Evolutionary conservation across 768 basidiomycete genomes (phyloP), one percentile per base, ranked within the genome.

Genomic region (Naematelia encephala): DNA sequence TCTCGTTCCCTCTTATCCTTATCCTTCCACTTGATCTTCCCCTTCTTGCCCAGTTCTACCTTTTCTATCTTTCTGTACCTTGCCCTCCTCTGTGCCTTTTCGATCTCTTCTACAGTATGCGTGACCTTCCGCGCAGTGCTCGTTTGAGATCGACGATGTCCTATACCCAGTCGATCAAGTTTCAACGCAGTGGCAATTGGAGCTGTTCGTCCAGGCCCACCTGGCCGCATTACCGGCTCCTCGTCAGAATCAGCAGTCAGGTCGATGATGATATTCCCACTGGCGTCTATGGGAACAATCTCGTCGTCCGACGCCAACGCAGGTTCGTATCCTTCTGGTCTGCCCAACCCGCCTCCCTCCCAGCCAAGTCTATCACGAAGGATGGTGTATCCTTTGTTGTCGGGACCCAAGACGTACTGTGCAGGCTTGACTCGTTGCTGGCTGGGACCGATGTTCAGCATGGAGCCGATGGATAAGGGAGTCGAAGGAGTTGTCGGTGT

Each of bases 21-120:
- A 26, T 70, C 66, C 47, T 64, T 66, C 72, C 71, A 73, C 53
- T 60, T 70, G 29, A 67, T 54, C 57, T 68, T 70, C n/a, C 71
- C 71, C 55, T 68, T 68, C 59, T 73, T 68, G 0, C 71, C 71
- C 58, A 73, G 39, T 46, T 68, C 71, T 27, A 61, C 13, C 10
- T 59, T 59, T 12, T 27, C 42, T 39, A 51, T 30, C 19, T 42
- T 49, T n/a, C 46, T 62, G 52, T 61, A 67, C 27, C 50, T 64
- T 0, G 59, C 59, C 46, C 62, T 51, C 47, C 59, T 50, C 30
- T 68, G 65, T 13, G 65, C 67, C 25, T 59, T 50, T 22, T 47
- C 21, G 21, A 74, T 74, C 30, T 74, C 69, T 43, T 56, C 30
- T 11, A 48, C 50, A 12, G 61, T 67, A 58, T 74, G 72, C 1